Percentiles rank a stretch among this genome's conserved stretches.
These are phyloP conservation scores for Fusarium miscanthi DNA, from an alignment of 2,329 filamentous ascomycete genomes.

Conservation along the genomic window DNA sequence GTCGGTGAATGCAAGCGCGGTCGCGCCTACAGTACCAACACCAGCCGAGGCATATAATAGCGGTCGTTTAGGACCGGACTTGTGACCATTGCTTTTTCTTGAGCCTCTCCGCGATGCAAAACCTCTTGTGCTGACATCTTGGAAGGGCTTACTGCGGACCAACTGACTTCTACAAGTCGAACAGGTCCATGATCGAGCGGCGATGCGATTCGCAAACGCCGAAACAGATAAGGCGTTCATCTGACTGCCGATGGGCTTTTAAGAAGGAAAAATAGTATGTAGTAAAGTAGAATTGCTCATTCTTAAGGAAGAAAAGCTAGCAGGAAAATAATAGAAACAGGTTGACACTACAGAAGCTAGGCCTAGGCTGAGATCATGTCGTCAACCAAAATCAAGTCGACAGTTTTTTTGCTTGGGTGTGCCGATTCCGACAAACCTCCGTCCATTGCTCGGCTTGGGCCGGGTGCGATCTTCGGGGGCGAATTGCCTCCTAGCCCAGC, in stretches of 20 bases:
- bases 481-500: too few species aligned
- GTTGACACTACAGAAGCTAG: conserved; percentile 4
- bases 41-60: conserved; percentile 64
- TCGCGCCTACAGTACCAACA: conserved; percentile 61
- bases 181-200: conserved; percentile 59
- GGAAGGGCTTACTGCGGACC: conserved; percentile 47
- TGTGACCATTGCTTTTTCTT: conserved; percentile 34
- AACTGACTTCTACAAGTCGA: conserved; percentile 58
- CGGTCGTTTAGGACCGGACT: conserved; percentile 44
- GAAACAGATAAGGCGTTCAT: conserved; percentile 58
- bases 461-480: conserved; percentile 36
- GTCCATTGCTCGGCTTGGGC: conserved; percentile 41
- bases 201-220: conserved; percentile 53
- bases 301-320: conserved; percentile 26
- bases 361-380: conserved; percentile 38
- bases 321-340: conserved; percentile 6
- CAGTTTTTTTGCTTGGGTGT: conserved; percentile 44
- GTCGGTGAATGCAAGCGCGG: conserved; percentile 66
- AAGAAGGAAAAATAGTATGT: conserved; percentile 16
- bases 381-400: conserved; percentile 37
- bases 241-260: conserved; percentile 34
- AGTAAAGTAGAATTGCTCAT: conserved; percentile 33
- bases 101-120: conserved; percentile 48
- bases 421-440: conserved; percentile 45
- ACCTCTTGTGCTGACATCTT: conserved; percentile 39